A percentile compares a stretch with the other conserved stretches of the same genome.
These are phyloP conservation scores for Apiospora koreana DNA, from an alignment of 2,329 filamentous ascomycete genomes.

Conservation along the genomic window DNA sequence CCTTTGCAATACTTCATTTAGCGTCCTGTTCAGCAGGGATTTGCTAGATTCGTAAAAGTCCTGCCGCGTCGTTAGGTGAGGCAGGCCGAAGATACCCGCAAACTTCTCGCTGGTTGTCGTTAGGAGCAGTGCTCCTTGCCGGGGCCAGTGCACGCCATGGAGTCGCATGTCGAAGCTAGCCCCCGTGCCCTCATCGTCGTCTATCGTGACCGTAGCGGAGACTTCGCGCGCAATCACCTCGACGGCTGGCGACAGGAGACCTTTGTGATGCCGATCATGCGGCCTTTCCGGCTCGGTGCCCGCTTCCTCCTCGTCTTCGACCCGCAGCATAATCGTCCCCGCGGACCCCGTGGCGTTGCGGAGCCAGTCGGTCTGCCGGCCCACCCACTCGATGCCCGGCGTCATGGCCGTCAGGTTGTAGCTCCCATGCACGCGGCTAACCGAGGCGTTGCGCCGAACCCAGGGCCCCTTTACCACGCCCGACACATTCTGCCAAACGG, in stretches of 20 bases:
- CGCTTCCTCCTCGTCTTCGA: slow-evolving; percentile 57
- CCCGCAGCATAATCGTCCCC: slow-evolving; percentile 69
- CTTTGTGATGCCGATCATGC: slow-evolving; percentile 30
- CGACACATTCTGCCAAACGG: slow-evolving; percentile 77
- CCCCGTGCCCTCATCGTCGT: slow-evolving; percentile 69
- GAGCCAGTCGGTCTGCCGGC: slow-evolving; percentile 61
- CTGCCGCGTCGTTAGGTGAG: slow-evolving; percentile 70
- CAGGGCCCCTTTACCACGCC: slow-evolving; percentile 77
- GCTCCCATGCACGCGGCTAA: slow-evolving; percentile 45
- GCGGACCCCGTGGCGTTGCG: slow-evolving; percentile 77
- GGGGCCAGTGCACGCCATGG: slow-evolving; percentile 83
- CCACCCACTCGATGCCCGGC: slow-evolving; percentile 66
- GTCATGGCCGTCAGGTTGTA: slow-evolving; percentile 68
- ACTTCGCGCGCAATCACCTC: slow-evolving; percentile 67
- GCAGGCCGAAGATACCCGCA: slow-evolving; percentile 85
- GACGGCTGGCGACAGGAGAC: slow-evolving; percentile 39
- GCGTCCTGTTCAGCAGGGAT: slow-evolving; percentile 70
- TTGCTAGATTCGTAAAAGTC: slow-evolving; percentile 61
- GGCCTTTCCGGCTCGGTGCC: slow-evolving; percentile 44
- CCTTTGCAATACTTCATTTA: slow-evolving; percentile 66
- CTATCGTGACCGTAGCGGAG: slow-evolving; percentile 68
- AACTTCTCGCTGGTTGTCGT: slow-evolving; percentile 94
- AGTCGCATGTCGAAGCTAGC: slow-evolving; percentile 79
- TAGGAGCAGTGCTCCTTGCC: slow-evolving; percentile 76
- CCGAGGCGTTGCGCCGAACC: slow-evolving; percentile 58